Percentiles rank a stretch among this genome's conserved stretches.
Evolutionary conservation across 805 yeast species (phyloP).

Genomic region (Schizosaccharomyces osmophilus): DNA sequence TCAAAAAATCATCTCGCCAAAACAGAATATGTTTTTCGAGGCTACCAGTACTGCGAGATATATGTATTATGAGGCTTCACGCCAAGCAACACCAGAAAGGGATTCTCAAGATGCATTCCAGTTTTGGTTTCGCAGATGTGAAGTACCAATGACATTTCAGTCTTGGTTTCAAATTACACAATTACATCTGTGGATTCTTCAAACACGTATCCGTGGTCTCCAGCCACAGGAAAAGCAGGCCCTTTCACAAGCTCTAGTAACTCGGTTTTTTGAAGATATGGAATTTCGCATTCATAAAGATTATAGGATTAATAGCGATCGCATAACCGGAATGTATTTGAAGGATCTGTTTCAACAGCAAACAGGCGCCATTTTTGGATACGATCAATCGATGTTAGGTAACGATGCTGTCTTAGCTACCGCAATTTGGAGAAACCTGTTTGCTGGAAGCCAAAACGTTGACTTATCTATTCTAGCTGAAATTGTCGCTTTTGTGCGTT

Average conservation of each 20-base stretch:
- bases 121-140: neutral
- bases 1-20: neutral
- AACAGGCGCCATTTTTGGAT: slow-evolving; percentile 68
- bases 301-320: slow-evolving; percentile 56
- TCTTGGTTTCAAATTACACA: slow-evolving; percentile 89
- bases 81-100: neutral
- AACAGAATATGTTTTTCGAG: neutral
- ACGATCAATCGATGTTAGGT: slow-evolving; percentile 57
- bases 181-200: slow-evolving; percentile 79
- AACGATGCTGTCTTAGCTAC: slow-evolving; percentile 22
- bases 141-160: slow-evolving; percentile 66
- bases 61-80: neutral
- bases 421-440: slow-evolving; percentile 49
- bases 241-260: slow-evolving; percentile 79
- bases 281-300: slow-evolving; percentile 68
- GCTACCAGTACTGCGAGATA: neutral
- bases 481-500: neutral
- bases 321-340: slow-evolving; percentile 63
- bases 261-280: slow-evolving; percentile 70
- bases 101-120: neutral
- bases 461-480: slow-evolving; percentile 17
- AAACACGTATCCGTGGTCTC: slow-evolving; percentile 88
- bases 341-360: slow-evolving; percentile 78
- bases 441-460: slow-evolving; percentile 47
- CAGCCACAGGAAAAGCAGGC: slow-evolving; percentile 71